A percentile compares a stretch with the other conserved stretches of the same genome.
phyloP scores from a whole-genome alignment of 495 filamentous ascomycete species.

The Aspergillus nidulans region DNA sequence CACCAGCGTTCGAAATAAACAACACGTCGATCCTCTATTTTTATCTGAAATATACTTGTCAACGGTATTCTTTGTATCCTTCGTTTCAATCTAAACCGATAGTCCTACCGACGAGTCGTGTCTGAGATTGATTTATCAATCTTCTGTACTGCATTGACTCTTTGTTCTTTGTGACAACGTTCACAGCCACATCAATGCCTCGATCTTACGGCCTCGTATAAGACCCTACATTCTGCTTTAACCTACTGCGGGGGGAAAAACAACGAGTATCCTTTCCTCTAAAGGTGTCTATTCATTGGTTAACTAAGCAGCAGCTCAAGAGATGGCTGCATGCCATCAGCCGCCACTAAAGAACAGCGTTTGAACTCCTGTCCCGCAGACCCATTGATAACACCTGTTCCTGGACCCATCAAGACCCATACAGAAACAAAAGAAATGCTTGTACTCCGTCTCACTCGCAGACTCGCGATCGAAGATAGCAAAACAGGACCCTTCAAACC shows the following conservation, averaged over 20 bases:
- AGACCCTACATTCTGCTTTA: neutral
- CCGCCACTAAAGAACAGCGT: conserved; percentile 24
- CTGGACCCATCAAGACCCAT: conserved; percentile 13
- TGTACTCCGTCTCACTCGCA: conserved; percentile 10
- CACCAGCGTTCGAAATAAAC: neutral
- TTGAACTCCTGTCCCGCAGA: conserved; percentile 29
- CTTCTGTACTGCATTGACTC: neutral
- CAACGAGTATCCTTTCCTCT: neutral
- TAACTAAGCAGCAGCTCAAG: conserved; percentile 8
- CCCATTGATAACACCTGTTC: conserved; percentile 22
- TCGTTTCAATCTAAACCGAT: neutral
- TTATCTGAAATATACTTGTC: neutral
- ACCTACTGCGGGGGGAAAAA: neutral
- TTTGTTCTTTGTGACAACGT: neutral
- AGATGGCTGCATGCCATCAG: conserved; percentile 17
- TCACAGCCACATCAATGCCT: neutral
- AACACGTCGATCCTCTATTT: neutral
- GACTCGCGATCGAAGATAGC: neutral
- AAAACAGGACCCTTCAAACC: neutral
- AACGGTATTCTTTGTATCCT: neutral
- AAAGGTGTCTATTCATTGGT: conserved; percentile 5
- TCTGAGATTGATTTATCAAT: neutral
- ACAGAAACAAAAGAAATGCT: conserved; percentile 10
- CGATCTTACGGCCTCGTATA: neutral
- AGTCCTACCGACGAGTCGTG: neutral